Conservation (phyloP, 495 filamentous ascomycete species). For the Oidiodendron maius region DNA sequence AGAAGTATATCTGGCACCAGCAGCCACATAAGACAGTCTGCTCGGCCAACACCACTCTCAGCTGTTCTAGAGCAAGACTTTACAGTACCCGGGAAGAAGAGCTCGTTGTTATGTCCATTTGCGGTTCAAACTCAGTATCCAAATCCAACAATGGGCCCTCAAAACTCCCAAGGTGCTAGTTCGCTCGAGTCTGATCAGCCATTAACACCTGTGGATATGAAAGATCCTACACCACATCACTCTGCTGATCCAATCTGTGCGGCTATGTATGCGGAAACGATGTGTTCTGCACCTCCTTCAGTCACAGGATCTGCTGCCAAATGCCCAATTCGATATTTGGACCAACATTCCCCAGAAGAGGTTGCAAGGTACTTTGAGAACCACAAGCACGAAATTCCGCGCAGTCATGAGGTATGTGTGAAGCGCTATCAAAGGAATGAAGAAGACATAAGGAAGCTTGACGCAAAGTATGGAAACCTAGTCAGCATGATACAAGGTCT, state of each 20-base stretch:
- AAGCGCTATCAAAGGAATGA: constrained; percentile 79
- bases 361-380: constrained; percentile 83
- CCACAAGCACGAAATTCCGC: constrained; percentile 87
- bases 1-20: constrained; percentile 29
- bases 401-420: constrained; percentile 87
- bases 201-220: constrained; percentile 20
- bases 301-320: constrained; percentile 46
- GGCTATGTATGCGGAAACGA: constrained; percentile 47
- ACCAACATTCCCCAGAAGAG: constrained; percentile 87
- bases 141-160: constrained; percentile 10
- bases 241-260: constrained; percentile 55
- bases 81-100: constrained; percentile 55
- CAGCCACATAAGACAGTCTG: constrained; percentile 21
- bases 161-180: constrained; percentile 6
- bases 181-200: constrained; percentile 13
- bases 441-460: constrained; percentile 72
- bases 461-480: constrained; percentile 85
- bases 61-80: constrained; percentile 60
- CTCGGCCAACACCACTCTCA: constrained; percentile 40
- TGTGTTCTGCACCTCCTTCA: constrained; percentile 44
- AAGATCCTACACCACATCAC: constrained; percentile 33
- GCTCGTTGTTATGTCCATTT: constrained; percentile 58
- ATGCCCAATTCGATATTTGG: constrained; percentile 84
- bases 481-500: constrained; percentile 87
- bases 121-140: not conserved